Conservation (phyloP, 371 early-diverging fungal species). For the Mucor sp. region DNA sequence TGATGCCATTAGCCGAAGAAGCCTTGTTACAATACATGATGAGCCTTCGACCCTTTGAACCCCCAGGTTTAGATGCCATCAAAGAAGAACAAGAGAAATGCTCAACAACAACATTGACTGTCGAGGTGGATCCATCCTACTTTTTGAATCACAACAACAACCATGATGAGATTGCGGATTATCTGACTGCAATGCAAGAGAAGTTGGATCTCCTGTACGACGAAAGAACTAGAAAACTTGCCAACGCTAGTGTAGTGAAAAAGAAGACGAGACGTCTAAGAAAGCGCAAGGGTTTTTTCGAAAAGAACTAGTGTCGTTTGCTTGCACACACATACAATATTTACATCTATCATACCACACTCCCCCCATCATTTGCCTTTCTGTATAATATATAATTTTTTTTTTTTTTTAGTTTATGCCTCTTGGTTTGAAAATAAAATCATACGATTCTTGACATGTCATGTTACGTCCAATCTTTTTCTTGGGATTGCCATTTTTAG, state of each 20-base stretch:
- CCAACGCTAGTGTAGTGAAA: background rate
- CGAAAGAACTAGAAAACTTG: slow-evolving; percentile 11
- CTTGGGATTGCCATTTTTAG: background rate
- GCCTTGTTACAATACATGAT: slow-evolving; percentile 22
- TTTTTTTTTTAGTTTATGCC: background rate
- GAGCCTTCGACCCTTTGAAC: slow-evolving; percentile 19
- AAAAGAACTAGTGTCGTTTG: slow-evolving; percentile 17
- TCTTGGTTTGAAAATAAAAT: slow-evolving; percentile 15
- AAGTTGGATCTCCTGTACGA: slow-evolving; percentile 21
- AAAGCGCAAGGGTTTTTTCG: slow-evolving; percentile 26
- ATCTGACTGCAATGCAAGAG: slow-evolving; percentile 32
- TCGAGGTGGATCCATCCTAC: slow-evolving; percentile 28
- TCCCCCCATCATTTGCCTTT: background rate
- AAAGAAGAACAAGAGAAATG: slow-evolving; percentile 1
- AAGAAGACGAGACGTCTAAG: slow-evolving; percentile 18
- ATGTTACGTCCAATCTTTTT: background rate
- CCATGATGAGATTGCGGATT: slow-evolving; percentile 29
- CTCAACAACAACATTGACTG: slow-evolving; percentile 25
- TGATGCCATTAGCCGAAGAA: slow-evolving; percentile 12
- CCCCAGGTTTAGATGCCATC: slow-evolving; percentile 7
- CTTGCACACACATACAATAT: background rate
- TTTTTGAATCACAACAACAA: slow-evolving; percentile 26
- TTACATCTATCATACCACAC: background rate
- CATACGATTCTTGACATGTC: slow-evolving; percentile 21
- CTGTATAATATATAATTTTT: slow-evolving; percentile 4